Percentiles rank a stretch among this genome's conserved stretches.
Evolutionary conservation across 805 yeast species (phyloP).

Genomic region (Spencermartinsiella europaea): DNA sequence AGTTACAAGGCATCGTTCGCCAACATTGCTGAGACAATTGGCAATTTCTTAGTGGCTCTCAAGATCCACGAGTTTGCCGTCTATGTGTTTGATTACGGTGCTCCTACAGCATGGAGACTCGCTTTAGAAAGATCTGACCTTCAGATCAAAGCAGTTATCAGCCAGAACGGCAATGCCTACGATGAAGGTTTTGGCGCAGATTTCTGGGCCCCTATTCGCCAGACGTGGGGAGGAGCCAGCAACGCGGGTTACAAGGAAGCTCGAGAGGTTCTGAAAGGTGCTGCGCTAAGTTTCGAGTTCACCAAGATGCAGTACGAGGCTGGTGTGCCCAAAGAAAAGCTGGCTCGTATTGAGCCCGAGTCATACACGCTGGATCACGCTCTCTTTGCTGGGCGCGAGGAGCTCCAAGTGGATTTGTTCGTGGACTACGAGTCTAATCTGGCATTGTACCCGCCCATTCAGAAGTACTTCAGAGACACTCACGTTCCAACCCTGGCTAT

Average conservation of each 20-base stretch:
- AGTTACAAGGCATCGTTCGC: constrained; percentile 32
- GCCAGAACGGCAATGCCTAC: constrained; percentile 44
- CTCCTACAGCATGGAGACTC: constrained; percentile 39
- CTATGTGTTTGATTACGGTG: constrained; percentile 42
- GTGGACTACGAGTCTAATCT: constrained; percentile 36
- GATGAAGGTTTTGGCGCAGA: constrained; percentile 36
- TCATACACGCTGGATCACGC: constrained; percentile 31
- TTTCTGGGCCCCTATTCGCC: constrained; percentile 37
- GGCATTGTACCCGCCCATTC: constrained; percentile 35
- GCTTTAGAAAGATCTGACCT: constrained; percentile 32
- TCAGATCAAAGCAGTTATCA: constrained; percentile 31
- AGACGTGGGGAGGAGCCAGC: constrained; percentile 31
- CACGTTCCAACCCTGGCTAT: constrained; percentile 35
- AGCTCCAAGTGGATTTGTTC: constrained; percentile 35
- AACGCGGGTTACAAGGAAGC: constrained; percentile 6
- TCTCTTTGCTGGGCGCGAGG: constrained; percentile 26
- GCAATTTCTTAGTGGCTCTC: constrained; percentile 29
- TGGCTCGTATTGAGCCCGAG: constrained; percentile 32
- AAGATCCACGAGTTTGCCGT: constrained; percentile 30
- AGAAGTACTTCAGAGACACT: constrained; percentile 30
- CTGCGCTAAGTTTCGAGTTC: not conserved
- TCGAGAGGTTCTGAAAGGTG: constrained; percentile 13
- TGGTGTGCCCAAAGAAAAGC: constrained; percentile 29
- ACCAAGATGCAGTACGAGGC: constrained; percentile 20
- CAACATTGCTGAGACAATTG: constrained; percentile 31